Conservation (phyloP, 129 eudicot species). For the Chrysanthemum seticuspe region DNA sequence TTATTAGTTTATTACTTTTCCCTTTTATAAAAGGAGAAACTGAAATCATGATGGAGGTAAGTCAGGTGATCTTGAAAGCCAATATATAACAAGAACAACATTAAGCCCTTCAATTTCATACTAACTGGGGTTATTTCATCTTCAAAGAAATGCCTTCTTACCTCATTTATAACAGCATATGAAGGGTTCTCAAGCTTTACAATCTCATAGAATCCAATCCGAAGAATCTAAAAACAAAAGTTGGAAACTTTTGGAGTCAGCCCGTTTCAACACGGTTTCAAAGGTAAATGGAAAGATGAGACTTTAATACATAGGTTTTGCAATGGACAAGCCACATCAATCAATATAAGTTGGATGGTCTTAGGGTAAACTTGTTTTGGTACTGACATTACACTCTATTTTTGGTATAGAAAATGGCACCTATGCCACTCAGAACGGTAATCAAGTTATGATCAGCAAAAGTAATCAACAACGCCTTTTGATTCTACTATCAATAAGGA, state of each 20-base stretch:
- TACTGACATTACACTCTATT: neutral
- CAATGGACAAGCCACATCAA: neutral
- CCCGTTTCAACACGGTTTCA: neutral
- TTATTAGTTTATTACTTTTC: neutral
- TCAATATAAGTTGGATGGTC: neutral
- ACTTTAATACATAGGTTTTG: neutral
- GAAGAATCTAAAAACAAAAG: slow-evolving; percentile 64
- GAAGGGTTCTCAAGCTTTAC: slow-evolving; percentile 84
- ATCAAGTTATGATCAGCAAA: slow-evolving; percentile 2
- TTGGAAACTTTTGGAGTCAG: slow-evolving; percentile 17
- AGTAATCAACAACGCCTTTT: neutral
- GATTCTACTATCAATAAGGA: neutral
- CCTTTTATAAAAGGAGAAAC: neutral
- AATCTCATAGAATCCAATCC: slow-evolving; percentile 86
- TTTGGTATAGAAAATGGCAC: neutral
- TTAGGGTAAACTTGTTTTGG: neutral
- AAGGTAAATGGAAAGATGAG: too few species aligned
- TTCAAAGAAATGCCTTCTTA: slow-evolving; percentile 20
- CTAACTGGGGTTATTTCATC: neutral
- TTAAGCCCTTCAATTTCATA: neutral
- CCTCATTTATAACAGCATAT: slow-evolving; percentile 93
- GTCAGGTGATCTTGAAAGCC: neutral
- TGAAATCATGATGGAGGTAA: neutral
- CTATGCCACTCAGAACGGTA: neutral
- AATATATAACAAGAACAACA: neutral